These are phyloP conservation scores for Hypoxylon sp. DNA, from an alignment of 2,329 filamentous ascomycete species.

Conservation along the genomic window DNA sequence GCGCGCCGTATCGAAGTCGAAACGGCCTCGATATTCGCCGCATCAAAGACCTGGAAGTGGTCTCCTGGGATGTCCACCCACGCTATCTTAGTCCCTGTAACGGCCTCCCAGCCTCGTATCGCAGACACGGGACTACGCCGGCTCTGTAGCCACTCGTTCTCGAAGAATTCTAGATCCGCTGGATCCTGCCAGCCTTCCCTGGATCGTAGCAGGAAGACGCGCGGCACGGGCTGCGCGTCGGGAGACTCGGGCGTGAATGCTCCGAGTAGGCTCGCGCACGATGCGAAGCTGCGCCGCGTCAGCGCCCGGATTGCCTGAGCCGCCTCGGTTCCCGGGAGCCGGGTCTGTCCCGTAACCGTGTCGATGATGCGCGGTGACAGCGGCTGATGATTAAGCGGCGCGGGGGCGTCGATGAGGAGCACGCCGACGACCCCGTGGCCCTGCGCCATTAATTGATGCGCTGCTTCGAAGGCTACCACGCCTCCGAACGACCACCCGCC, in stretches of 20 bases:
- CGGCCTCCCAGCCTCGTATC: slow-evolving; percentile 25
- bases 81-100: slow-evolving; percentile 20
- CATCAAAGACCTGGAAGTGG: slow-evolving; percentile 35
- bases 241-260: background rate
- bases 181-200: slow-evolving; percentile 24
- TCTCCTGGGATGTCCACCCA: slow-evolving; percentile 38
- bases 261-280: too few species aligned
- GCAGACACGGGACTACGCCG: slow-evolving; percentile 1
- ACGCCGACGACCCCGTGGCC: too few species aligned
- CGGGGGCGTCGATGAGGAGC: too few species aligned
- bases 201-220: slow-evolving; percentile 26
- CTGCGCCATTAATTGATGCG: too few species aligned
- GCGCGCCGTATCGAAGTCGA: slow-evolving; percentile 28
- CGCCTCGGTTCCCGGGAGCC: background rate
- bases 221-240: slow-evolving; percentile 3
- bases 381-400: too few species aligned
- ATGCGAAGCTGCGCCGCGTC: slow-evolving; percentile 18
- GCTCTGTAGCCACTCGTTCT: slow-evolving; percentile 34
- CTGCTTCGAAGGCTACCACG: too few species aligned
- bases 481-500: too few species aligned
- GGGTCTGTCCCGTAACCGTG: background rate
- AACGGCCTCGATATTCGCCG: slow-evolving; percentile 27
- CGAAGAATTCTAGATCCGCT: slow-evolving; percentile 1
- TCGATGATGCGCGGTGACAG: too few species aligned
- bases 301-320: slow-evolving; percentile 9